A percentile compares a stretch with the other conserved stretches of the same genome.
These are phyloP conservation scores for Solanum pimpinellifolium DNA, from an alignment of 257 asterid genomes.

Conservation along the genomic window DNA sequence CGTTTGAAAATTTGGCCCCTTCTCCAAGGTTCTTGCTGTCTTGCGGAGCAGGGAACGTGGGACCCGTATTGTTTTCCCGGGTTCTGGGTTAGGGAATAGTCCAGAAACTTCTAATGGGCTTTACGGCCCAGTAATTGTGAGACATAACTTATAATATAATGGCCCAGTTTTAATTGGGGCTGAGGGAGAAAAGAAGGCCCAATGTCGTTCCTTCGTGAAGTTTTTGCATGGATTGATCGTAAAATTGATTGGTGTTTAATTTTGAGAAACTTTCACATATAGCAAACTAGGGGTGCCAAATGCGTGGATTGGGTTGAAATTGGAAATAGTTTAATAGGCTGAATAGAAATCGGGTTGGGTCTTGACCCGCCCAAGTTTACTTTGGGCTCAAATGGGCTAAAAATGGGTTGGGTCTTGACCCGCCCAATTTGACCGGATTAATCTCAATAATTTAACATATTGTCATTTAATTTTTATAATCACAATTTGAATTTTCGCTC, in stretches of 20 bases:
- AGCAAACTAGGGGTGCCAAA: no score
- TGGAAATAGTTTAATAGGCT: no score
- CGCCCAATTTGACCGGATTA: no score
- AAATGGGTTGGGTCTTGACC: no score
- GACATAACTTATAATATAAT: neutral
- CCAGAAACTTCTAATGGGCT: neutral
- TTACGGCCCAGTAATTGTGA: neutral
- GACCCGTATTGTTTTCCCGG: neutral
- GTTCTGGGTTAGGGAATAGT: neutral
- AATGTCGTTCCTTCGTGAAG: neutral
- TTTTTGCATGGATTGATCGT: neutral
- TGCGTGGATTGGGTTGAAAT: no score
- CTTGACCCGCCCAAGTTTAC: no score
- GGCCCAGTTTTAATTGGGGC: neutral
- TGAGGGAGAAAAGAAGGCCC: neutral
- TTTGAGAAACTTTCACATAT: no score
- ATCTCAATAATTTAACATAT: no score
- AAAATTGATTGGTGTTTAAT: neutral
- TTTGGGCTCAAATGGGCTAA: no score
- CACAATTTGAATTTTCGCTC: no score
- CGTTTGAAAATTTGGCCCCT: constrained; percentile 3
- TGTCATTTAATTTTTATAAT: no score
- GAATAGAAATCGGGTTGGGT: no score
- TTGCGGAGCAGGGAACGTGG: neutral
- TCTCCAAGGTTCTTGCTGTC: constrained; percentile 6